Evolutionary conservation across 2,329 filamentous ascomycete species (phyloP).

Genomic region (Penicillium sp.): DNA sequence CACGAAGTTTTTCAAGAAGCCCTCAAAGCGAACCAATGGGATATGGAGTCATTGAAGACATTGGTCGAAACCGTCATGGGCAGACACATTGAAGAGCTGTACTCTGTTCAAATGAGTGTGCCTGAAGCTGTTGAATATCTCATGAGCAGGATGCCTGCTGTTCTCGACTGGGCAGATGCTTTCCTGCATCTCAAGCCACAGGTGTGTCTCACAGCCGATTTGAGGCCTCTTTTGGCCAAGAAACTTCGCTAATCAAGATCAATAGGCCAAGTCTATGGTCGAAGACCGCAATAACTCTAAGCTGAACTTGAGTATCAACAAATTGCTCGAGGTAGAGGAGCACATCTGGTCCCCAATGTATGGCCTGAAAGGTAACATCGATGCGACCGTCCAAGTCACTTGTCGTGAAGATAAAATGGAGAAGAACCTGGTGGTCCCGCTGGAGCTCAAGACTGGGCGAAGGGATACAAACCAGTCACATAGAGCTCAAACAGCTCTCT

Average conservation of each 20-base stretch:
- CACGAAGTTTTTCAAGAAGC: slow-evolving; percentile 96
- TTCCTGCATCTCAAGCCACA: slow-evolving; percentile 73
- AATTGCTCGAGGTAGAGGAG: slow-evolving; percentile 93
- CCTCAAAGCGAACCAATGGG: slow-evolving; percentile 79
- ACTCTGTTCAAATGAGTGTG: slow-evolving; percentile 75
- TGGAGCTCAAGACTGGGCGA: slow-evolving; percentile 93
- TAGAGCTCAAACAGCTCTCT: slow-evolving; percentile 89
- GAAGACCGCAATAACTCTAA: slow-evolving; percentile 75
- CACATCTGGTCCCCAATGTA: slow-evolving; percentile 99
- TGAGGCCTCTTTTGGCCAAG: background rate
- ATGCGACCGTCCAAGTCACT: slow-evolving; percentile 87
- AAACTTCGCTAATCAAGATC: slow-evolving; percentile 25
- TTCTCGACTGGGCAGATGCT: slow-evolving; percentile 77
- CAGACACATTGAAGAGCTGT: slow-evolving; percentile 82
- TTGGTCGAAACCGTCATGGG: slow-evolving; percentile 68
- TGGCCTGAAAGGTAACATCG: slow-evolving; percentile 94
- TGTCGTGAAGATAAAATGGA: slow-evolving; percentile 68
- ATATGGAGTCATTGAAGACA: slow-evolving; percentile 61
- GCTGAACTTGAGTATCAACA: slow-evolving; percentile 80
- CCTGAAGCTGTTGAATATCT: slow-evolving; percentile 74
- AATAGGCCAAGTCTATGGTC: slow-evolving; percentile 65
- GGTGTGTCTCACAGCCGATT: slow-evolving; percentile 44
- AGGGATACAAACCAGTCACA: slow-evolving; percentile 74
- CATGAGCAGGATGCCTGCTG: slow-evolving; percentile 74
- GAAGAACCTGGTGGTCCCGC: slow-evolving; percentile 77